phyloP scores from a whole-genome alignment of 2,329 filamentous ascomycete genomes.

The Beauveria varroae region DNA sequence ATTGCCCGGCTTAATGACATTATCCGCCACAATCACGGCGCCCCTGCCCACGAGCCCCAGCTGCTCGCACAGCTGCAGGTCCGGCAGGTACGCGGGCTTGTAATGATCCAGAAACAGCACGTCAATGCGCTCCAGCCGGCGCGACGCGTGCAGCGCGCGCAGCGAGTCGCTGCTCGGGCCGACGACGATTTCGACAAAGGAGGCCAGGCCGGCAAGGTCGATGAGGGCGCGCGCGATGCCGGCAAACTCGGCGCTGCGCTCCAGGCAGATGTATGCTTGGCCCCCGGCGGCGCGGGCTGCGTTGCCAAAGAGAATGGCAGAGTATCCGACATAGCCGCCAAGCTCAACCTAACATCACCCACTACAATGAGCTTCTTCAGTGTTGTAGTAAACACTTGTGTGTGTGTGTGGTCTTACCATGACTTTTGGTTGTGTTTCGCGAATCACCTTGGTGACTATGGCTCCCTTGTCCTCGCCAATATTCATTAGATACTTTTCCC shows the following conservation, averaged over 20 bases:
- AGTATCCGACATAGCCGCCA: slow-evolving; percentile 77
- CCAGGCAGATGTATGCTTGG: slow-evolving; percentile 61
- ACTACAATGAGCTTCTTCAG: neutral
- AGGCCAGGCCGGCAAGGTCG: slow-evolving; percentile 64
- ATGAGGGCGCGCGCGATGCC: slow-evolving; percentile 62
- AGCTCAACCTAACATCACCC: slow-evolving; percentile 51
- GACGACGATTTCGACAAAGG: slow-evolving; percentile 62
- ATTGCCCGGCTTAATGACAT: slow-evolving; percentile 64
- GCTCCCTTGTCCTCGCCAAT: slow-evolving; percentile 68
- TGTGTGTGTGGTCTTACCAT: slow-evolving; percentile 40
- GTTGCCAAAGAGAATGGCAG: slow-evolving; percentile 65
- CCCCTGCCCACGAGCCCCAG: slow-evolving; percentile 57
- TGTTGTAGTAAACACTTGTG: neutral
- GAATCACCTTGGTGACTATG: slow-evolving; percentile 63
- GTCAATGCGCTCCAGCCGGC: slow-evolving; percentile 53
- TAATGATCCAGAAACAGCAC: slow-evolving; percentile 75
- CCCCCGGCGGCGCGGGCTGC: slow-evolving; percentile 58
- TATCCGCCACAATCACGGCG: slow-evolving; percentile 59
- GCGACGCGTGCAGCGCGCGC: slow-evolving; percentile 47
- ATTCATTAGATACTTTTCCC: slow-evolving; percentile 72
- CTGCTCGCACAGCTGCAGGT: slow-evolving; percentile 70
- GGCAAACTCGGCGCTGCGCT: slow-evolving; percentile 66
- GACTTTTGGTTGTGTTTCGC: slow-evolving; percentile 53
- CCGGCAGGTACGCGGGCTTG: slow-evolving; percentile 66
- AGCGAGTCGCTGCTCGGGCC: slow-evolving; percentile 62